Conservation (phyloP, 208 protist genomes). For the Phytomonas sp. region DNA sequence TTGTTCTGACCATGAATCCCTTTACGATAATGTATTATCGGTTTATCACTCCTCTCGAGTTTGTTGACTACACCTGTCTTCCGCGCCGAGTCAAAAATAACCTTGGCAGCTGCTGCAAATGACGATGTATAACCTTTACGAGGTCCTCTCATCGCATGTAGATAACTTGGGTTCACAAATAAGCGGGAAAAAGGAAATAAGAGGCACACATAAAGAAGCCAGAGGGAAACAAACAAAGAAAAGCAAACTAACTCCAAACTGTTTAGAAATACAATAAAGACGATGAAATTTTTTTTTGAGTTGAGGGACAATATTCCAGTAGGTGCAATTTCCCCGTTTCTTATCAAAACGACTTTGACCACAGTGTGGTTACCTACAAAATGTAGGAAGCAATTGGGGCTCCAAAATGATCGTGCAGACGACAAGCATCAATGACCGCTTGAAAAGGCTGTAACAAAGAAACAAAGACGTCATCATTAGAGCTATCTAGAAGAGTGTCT, state of each 20-base stretch:
- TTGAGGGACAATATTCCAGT: not conserved
- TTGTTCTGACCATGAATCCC: slow-evolving; percentile 75
- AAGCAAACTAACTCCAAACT: not conserved
- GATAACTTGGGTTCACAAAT: slow-evolving; percentile 3
- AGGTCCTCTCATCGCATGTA: slow-evolving; percentile 7
- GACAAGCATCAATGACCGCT: slow-evolving; percentile 71
- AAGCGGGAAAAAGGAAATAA: slow-evolving; percentile 6
- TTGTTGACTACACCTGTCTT: slow-evolving; percentile 69
- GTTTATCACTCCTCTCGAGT: slow-evolving; percentile 38
- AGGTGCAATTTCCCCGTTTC: not conserved
- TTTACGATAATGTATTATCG: slow-evolving; percentile 69
- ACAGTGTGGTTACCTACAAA: not conserved
- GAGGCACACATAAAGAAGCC: not conserved
- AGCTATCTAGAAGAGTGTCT: slow-evolving; percentile 31
- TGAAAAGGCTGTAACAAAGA: slow-evolving; percentile 75
- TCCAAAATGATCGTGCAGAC: slow-evolving; percentile 66
- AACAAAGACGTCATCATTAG: slow-evolving; percentile 56
- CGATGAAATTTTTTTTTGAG: not conserved
- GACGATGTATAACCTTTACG: slow-evolving; percentile 14
- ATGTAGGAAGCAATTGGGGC: slow-evolving; percentile 13
- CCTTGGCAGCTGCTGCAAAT: slow-evolving; percentile 73
- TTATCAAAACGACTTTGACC: not conserved
- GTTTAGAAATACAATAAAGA: not conserved
- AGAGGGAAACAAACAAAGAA: not conserved
- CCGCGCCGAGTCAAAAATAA: slow-evolving; percentile 78